These are phyloP conservation scores for Clonostachys rosea DNA, from an alignment of 2,329 filamentous ascomycete genomes.

Conservation along the genomic window DNA sequence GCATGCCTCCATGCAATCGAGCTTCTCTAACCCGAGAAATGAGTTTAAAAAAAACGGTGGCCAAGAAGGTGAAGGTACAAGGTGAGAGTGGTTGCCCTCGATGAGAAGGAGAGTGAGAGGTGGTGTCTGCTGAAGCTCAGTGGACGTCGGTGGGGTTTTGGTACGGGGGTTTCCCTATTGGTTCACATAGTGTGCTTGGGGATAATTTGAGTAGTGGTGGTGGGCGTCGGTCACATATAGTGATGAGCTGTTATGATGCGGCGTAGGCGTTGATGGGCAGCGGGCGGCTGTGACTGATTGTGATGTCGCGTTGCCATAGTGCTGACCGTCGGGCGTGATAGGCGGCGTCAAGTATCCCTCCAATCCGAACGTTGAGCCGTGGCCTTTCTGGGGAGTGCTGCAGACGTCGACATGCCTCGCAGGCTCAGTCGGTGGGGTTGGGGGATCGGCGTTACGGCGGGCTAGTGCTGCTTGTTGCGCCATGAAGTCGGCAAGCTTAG, in stretches of 20 bases:
- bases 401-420: slow-evolving; percentile 58
- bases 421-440: slow-evolving; percentile 50
- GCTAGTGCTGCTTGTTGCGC: slow-evolving; percentile 53
- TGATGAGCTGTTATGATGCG: slow-evolving; percentile 16
- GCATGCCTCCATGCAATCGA: slow-evolving; percentile 11
- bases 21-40: background rate
- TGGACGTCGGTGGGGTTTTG: no score
- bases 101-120: no score
- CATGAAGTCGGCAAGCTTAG: slow-evolving; percentile 53
- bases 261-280: slow-evolving; percentile 60
- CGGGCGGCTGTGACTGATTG: slow-evolving; percentile 36
- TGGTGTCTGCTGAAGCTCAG: no score
- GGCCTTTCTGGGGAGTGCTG: slow-evolving; percentile 75
- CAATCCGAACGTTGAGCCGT: slow-evolving; percentile 57
- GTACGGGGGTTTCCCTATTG: slow-evolving; percentile 1
- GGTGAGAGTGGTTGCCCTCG: no score
- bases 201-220: slow-evolving; percentile 27
- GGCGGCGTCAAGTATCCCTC: slow-evolving; percentile 81
- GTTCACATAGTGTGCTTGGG: slow-evolving; percentile 11
- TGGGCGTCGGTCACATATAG: background rate
- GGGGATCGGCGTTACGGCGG: slow-evolving; percentile 44
- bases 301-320: slow-evolving; percentile 36
- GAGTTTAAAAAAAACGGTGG: no score
- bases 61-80: no score
- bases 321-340: slow-evolving; percentile 72